These are phyloP conservation scores for Termitomyces sp. DNA, from an alignment of 768 basidiomycete species.

Conservation along the genomic window DNA sequence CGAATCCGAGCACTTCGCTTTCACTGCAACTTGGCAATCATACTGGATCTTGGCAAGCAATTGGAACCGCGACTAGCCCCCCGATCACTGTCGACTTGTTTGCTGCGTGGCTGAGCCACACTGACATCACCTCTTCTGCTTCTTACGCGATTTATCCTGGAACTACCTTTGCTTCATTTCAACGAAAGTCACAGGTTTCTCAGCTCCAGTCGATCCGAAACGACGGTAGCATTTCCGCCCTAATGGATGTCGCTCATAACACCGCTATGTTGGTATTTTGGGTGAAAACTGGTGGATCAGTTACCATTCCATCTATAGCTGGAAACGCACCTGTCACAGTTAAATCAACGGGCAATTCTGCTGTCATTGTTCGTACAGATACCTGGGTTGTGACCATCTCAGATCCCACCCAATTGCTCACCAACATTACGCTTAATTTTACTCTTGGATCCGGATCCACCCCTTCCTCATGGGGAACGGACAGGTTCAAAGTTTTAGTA, in stretches of 20 bases:
- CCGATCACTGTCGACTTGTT: slow-evolving; percentile 57
- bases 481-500: slow-evolving; percentile 21
- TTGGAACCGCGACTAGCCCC: slow-evolving; percentile 59
- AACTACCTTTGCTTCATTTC: slow-evolving; percentile 33
- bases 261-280: slow-evolving; percentile 53
- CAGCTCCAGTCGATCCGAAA: slow-evolving; percentile 38
- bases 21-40: slow-evolving; percentile 39
- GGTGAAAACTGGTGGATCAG: slow-evolving; percentile 40
- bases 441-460: slow-evolving; percentile 14
- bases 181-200: slow-evolving; percentile 25
- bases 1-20: slow-evolving; percentile 27
- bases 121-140: slow-evolving; percentile 26
- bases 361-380: slow-evolving; percentile 37
- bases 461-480: slow-evolving; percentile 10
- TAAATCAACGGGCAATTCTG: slow-evolving; percentile 35
- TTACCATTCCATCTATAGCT: slow-evolving; percentile 26
- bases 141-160: slow-evolving; percentile 59
- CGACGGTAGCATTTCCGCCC: slow-evolving; percentile 43
- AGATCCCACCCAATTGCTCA: slow-evolving; percentile 59
- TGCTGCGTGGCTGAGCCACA: slow-evolving; percentile 54
- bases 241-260: slow-evolving; percentile 37
- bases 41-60: slow-evolving; percentile 55
- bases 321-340: slow-evolving; percentile 25
- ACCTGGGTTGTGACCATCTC: slow-evolving; percentile 49
- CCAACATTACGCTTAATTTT: slow-evolving; percentile 25